Base-by-base conservation (phyloP, 2,329 filamentous ascomycete species). In the Fusarium miscanthi region DNA sequence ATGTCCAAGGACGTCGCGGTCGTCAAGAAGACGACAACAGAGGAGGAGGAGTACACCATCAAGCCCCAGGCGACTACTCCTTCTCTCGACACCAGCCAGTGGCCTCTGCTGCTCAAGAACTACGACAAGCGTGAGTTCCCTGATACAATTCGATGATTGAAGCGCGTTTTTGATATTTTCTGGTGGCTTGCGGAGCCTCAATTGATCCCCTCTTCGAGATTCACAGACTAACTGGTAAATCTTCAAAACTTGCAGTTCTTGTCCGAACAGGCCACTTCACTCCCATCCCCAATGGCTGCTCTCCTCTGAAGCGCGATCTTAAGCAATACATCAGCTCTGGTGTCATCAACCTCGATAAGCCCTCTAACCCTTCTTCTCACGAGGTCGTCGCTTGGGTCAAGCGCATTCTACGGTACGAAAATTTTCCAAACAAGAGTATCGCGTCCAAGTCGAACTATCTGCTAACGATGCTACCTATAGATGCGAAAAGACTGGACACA, bases 351-450 rank as follows among this genome's bases (percentile, higher is more conserved):
- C 91, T 98, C 77, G 83, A 84, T 74, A 84, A 84, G 87, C 96
- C 95, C 64, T 97, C 95, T 59, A 99, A 99, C 87, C 95, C 95
- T 60, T 98, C 95, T 76, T 96, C 93, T 80, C 96, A 99, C 89
- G 96, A 99, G 88, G 96, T 99, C 75, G 96, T 99, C 80, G 95
- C 96, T 76, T 99, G 96, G 96, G 93, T 98, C 78, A 99, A 99
- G 92, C 92, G 95, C 78, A 98, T 98, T 79, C 88, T 99, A 63
- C 92, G 93, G 92, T 94, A 90, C 74, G 84, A 80, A 56, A 59
- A 57, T 62, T 31, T 52, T 62, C 37, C 48, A 37, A 38, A 33
- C 48, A 52, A 40, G 38, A 41, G 42, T 37, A 53, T 41, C 61
- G 71, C 67, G 69, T 56, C 58, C 67, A 65, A 46, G 66, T 61